Base-by-base conservation (phyloP, 2,329 filamentous ascomycete genomes). In the Capronia epimyces region DNA sequence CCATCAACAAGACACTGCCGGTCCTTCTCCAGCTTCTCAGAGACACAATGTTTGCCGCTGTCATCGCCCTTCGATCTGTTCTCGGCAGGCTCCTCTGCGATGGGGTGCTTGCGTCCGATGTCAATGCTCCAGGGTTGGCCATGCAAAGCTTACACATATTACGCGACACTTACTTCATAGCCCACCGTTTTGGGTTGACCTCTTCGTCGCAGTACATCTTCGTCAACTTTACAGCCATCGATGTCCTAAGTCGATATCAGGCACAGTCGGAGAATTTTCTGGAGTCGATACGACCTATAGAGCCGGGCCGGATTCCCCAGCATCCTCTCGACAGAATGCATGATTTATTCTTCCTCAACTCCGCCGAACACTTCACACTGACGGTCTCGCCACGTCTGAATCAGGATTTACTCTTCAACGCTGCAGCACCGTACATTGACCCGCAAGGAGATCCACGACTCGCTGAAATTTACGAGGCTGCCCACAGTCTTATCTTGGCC, bases 341-440 rank as follows among this genome's bases (percentile, higher is more conserved):
- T n/a, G 86, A 93, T 64, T 78, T 95, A 13, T 95, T 88, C 71
- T 95, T 94, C 69, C 78, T 96, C 56, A 93, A 94, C 64, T 80
- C 84, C 0, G 84, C 87, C 1, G 90, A 95, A 66, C 87, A 95
- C 66, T 82, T 95, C 53, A 83, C 88, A 0, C 73, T 89, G 7
- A 72, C 81, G 2, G 69, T 95, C 1, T 73, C 86, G 0, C 77
- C 85, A 0, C 70, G 76, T 2, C 77, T 80, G 2, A 88, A 83
- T 61, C 87, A 94, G 60, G 74, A 80, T 2, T 74, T 95, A 1
- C 78, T 95, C 13, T 74, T 95, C 46, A 78, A 83, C 27, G 84
- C 87, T 1, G 86, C 89, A 5, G 79, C 81, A 3, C 79, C 84
- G 1, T 93, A 95, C 64, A 79, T 96, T 2, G 74, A 76, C 37